Conservation (phyloP, 1,139 yeast species). For the Hemisphaericaspora xylanilytica region DNA sequence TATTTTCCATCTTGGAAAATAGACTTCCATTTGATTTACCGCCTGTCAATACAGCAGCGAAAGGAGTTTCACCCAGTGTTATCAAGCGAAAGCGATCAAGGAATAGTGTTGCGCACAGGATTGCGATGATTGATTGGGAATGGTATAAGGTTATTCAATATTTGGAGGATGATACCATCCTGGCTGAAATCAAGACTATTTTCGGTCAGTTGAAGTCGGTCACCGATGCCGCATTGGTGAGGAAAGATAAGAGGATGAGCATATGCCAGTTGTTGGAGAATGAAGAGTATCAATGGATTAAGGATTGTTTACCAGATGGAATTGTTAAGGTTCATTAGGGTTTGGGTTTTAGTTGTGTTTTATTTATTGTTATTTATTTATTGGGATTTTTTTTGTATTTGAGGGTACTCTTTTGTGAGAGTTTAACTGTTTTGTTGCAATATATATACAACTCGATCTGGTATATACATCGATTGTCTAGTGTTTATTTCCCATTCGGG, state of each 20-base stretch:
- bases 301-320: conserved; percentile 15
- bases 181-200: conserved; percentile 21
- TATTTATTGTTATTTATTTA: not conserved
- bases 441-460: too few relatives aligned
- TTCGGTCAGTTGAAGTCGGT: conserved; percentile 27
- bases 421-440: not conserved
- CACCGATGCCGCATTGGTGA: conserved; percentile 36
- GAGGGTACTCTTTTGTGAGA: not conserved
- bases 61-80: conserved; percentile 45
- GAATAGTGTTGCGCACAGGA: conserved; percentile 77
- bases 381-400: not conserved
- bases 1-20: conserved; percentile 79
- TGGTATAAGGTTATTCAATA: conserved; percentile 52
- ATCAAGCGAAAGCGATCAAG: conserved; percentile 50
- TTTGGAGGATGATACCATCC: conserved; percentile 15
- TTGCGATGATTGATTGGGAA: conserved; percentile 90
- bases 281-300: conserved; percentile 23
- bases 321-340: conserved; percentile 5
- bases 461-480: too few relatives aligned
- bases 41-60: conserved; percentile 36
- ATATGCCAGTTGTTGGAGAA: conserved; percentile 15
- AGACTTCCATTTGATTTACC: conserved; percentile 81
- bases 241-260: conserved; percentile 35
- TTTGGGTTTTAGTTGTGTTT: not conserved
- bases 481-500: too few relatives aligned